Conservation (phyloP, 805 yeast species). For the Candida sithepensis region DNA sequence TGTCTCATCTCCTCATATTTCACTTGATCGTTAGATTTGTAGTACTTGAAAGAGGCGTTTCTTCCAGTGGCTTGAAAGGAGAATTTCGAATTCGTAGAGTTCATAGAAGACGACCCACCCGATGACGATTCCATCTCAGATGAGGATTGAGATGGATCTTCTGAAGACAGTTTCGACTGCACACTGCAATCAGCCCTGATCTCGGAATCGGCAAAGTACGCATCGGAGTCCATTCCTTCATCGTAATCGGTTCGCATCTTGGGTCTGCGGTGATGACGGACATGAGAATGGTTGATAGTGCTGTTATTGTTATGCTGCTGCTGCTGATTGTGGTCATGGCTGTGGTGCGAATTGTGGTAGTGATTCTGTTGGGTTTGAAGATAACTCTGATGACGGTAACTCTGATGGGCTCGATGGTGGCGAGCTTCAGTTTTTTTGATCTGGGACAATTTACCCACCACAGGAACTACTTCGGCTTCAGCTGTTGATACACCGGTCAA, state of each 20-base stretch:
- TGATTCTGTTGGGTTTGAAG: neutral
- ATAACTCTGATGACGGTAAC: neutral
- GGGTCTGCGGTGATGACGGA: neutral
- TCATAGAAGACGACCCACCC: constrained; percentile 10
- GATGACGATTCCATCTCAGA: neutral
- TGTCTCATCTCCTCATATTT: constrained; percentile 21
- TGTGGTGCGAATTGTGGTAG: neutral
- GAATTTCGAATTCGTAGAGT: constrained; percentile 28
- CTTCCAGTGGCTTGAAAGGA: constrained; percentile 35
- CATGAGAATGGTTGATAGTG: neutral
- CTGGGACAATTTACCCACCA: neutral
- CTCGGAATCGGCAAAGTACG: constrained; percentile 1
- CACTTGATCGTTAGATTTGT: constrained; percentile 32
- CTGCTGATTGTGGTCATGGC: neutral
- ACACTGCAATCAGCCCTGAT: neutral
- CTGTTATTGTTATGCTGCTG: neutral
- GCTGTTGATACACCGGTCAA: neutral
- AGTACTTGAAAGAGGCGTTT: constrained; percentile 35
- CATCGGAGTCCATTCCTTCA: neutral
- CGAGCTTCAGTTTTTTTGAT: neutral
- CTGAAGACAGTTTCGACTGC: neutral
- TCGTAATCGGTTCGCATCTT: neutral
- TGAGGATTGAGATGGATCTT: neutral
- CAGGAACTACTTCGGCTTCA: neutral
- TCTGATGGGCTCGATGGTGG: neutral